A percentile compares a stretch with the other conserved stretches of the same genome.
These are phyloP conservation scores for Globisporangium yorkense DNA, from an alignment of 352 stramenopile genomes.

Conservation along the genomic window DNA sequence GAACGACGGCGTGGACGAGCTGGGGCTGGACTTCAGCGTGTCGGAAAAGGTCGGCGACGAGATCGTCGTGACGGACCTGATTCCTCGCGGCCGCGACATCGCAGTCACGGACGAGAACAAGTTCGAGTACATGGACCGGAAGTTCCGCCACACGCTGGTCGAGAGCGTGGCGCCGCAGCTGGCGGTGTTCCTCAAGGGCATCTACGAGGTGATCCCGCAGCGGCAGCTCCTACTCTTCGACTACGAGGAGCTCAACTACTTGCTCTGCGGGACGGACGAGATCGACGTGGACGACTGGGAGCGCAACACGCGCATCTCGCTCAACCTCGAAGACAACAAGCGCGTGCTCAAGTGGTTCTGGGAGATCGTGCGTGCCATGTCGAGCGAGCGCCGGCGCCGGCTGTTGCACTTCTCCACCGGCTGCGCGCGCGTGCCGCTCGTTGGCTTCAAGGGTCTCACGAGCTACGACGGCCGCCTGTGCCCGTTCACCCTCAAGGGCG, in stretches of 20 bases:
- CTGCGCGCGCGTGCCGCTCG: slow-evolving; percentile 67
- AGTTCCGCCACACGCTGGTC: slow-evolving; percentile 89
- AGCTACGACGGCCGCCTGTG: slow-evolving; percentile 78
- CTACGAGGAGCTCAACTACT: slow-evolving; percentile 95
- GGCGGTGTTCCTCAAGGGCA: slow-evolving; percentile 78
- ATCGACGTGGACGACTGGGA: slow-evolving; percentile 95
- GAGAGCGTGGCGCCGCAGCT: slow-evolving; percentile 79
- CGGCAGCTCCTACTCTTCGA: slow-evolving; percentile 95
- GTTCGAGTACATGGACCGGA: slow-evolving; percentile 81
- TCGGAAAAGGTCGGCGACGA: slow-evolving; percentile 15
- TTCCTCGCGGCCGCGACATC: slow-evolving; percentile 36
- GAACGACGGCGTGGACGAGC: slow-evolving; percentile 23
- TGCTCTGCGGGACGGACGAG: slow-evolving; percentile 89
- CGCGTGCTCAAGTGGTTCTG: slow-evolving; percentile 29
- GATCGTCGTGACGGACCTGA: slow-evolving; percentile 26
- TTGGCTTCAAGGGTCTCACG: slow-evolving; percentile 63
- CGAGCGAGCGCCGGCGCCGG: slow-evolving; percentile 63
- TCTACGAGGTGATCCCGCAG: slow-evolving; percentile 89
- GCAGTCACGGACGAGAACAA: slow-evolving; percentile 91
- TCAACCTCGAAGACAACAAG: slow-evolving; percentile 20
- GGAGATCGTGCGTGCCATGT: slow-evolving; percentile 80
- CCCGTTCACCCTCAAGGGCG: slow-evolving; percentile 66
- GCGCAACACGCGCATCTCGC: slow-evolving; percentile 56
- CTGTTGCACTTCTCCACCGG: slow-evolving; percentile 82
- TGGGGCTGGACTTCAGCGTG: slow-evolving; percentile 39